Percentiles rank a stretch among this genome's conserved stretches.
These are phyloP conservation scores for Acacia pycnantha DNA, from an alignment of 331 rosid species.

Conservation along the genomic window DNA sequence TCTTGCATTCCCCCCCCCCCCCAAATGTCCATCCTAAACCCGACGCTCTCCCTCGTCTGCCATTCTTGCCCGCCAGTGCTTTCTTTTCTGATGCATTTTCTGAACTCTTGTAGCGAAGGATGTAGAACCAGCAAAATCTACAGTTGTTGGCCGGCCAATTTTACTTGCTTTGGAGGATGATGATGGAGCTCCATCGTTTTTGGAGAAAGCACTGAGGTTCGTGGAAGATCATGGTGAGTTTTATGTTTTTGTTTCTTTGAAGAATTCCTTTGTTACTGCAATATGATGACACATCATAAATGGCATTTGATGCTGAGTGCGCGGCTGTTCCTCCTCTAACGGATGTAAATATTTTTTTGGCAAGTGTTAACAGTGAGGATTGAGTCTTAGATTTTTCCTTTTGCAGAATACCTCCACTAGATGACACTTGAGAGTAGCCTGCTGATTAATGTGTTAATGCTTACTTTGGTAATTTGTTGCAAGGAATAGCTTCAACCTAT, in stretches of 20 bases:
- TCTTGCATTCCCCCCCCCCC: too few relatives aligned
- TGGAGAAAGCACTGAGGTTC: constrained; percentile 70
- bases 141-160: constrained; percentile 60
- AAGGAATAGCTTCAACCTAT: background rate
- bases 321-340: background rate
- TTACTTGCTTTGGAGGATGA: constrained; percentile 73
- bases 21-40: too few relatives aligned
- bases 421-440: background rate
- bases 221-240: constrained; percentile 61
- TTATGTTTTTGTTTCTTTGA: background rate
- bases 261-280: background rate
- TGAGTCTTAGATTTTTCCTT: background rate
- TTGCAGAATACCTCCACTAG: background rate
- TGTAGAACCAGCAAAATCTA: constrained; percentile 41
- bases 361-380: background rate
- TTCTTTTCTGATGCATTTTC: constrained; percentile 11
- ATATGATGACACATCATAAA: background rate
- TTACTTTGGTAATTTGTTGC: background rate
- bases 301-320: background rate
- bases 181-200: constrained; percentile 73
- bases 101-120: constrained; percentile 44
- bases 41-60: too few relatives aligned
- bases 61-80: too few relatives aligned
- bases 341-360: background rate
- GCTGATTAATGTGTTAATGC: background rate